phyloP scores from a whole-genome alignment of 495 filamentous ascomycete genomes.

The Xylaria intraflava region DNA sequence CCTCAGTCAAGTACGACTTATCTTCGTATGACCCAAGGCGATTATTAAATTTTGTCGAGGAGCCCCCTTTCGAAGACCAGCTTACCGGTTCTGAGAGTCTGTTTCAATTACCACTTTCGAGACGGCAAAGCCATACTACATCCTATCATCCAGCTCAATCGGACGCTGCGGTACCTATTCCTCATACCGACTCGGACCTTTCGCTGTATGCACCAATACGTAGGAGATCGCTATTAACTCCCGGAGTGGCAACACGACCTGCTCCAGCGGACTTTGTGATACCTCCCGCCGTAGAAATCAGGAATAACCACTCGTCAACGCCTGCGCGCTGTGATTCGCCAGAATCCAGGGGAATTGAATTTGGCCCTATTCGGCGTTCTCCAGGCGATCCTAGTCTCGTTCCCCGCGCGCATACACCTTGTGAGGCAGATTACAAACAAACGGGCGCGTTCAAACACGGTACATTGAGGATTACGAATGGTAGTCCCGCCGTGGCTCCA shows the following conservation, averaged over 20 bases:
- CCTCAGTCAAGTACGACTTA: conserved; percentile 37
- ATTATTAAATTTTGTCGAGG: conserved; percentile 34
- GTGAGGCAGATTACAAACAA: conserved; percentile 44
- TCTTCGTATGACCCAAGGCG: conserved; percentile 38
- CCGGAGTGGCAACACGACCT: conserved; percentile 41
- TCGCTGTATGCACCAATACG: conserved; percentile 44
- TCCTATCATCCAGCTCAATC: conserved; percentile 28
- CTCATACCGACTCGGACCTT: conserved; percentile 34
- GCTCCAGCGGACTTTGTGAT: conserved; percentile 12
- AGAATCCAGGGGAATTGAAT: conserved; percentile 27
- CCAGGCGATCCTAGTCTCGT: conserved; percentile 19
- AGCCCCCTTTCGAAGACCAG: conserved; percentile 24
- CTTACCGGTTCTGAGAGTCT: conserved; percentile 29
- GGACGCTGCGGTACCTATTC: conserved; percentile 24
- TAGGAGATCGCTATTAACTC: conserved; percentile 41
- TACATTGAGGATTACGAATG: conserved; percentile 53
- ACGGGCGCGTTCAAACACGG: conserved; percentile 55
- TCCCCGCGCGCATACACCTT: conserved; percentile 39
- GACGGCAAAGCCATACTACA: conserved; percentile 25
- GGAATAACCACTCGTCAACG: conserved; percentile 33
- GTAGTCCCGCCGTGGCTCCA: conserved; percentile 36
- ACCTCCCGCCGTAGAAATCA: conserved; percentile 22
- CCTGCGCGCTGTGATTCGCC: conserved; percentile 32
- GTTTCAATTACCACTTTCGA: conserved; percentile 30
- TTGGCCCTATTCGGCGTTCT: conserved; percentile 28